Percentiles rank a stretch among this genome's conserved stretches.
Conservation (phyloP, 371 early-diverging fungal genomes). For the Massospora cicadina region DNA sequence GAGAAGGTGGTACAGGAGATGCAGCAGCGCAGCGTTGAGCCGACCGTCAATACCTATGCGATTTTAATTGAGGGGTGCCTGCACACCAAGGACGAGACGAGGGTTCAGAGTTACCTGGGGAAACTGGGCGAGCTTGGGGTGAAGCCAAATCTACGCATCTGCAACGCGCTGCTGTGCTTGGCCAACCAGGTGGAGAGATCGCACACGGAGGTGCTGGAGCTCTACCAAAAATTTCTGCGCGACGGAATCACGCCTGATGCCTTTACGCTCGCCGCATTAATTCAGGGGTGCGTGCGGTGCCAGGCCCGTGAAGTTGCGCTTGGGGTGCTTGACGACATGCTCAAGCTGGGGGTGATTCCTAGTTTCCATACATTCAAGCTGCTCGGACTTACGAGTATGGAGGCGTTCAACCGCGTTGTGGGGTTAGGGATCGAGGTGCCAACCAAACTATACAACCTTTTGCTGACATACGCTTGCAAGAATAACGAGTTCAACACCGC, state of each 20-base stretch:
- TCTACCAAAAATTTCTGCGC: not conserved
- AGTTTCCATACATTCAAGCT: not conserved
- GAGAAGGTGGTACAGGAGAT: not conserved
- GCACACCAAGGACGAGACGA: not conserved
- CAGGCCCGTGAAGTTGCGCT: not conserved
- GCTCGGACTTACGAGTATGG: not conserved
- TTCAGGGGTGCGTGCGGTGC: not conserved
- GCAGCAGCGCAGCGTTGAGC: not conserved
- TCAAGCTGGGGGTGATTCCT: not conserved
- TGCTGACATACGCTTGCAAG: not conserved
- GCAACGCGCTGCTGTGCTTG: not conserved
- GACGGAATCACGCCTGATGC: not conserved
- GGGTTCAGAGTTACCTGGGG: not conserved
- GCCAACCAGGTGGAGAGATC: not conserved
- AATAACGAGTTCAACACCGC: not conserved
- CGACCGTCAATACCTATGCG: not conserved
- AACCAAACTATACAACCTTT: not conserved
- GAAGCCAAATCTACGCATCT: not conserved
- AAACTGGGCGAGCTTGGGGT: not conserved
- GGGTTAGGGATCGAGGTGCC: not conserved
- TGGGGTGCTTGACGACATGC: not conserved
- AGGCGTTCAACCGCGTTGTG: not conserved
- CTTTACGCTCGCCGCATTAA: not conserved
- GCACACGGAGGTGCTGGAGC: not conserved
- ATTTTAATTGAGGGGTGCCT: not conserved